Conservation (phyloP, 768 basidiomycete genomes). For the Leccinum obscurum region DNA sequence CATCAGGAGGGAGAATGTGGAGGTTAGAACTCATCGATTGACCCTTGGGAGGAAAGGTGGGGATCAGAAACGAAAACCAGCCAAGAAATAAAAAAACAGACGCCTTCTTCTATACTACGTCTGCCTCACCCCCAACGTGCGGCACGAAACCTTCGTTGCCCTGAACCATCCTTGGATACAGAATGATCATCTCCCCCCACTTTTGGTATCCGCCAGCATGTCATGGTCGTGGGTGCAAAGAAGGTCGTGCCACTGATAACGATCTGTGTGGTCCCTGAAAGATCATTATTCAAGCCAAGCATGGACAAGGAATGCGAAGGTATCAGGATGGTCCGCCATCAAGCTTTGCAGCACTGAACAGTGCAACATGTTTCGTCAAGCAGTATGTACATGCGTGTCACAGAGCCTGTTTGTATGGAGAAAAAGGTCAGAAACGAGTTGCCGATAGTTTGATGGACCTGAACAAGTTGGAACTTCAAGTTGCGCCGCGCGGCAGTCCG, state of each 20-base stretch:
- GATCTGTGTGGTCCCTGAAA: not conserved
- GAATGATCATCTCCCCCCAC: constrained; percentile 19
- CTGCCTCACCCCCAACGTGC: constrained; percentile 22
- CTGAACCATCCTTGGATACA: not conserved
- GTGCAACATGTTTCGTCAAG: not conserved
- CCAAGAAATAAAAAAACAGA: not conserved
- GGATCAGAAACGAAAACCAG: not conserved
- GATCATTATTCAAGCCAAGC: not conserved
- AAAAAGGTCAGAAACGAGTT: not conserved
- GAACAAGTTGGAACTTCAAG: not conserved
- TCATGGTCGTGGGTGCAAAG: not conserved
- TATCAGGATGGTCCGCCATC: not conserved
- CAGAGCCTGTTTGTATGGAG: not conserved
- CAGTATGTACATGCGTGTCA: not conserved
- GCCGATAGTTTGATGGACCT: not conserved
- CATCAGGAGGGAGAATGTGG: constrained; percentile 20
- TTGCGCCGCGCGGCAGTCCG: no score
- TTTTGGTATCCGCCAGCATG: constrained; percentile 6
- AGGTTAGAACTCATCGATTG: constrained; percentile 18
- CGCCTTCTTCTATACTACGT: not conserved
- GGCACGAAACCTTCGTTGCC: constrained; percentile 6
- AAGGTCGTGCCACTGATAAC: not conserved
- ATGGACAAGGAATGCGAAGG: not conserved
- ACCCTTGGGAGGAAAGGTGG: not conserved
- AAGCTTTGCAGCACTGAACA: not conserved